Evolutionary conservation across 2,329 filamentous ascomycete species (phyloP), one percentile per base, ranked within the genome.

Genomic region (Clonostachys byssicola): DNA sequence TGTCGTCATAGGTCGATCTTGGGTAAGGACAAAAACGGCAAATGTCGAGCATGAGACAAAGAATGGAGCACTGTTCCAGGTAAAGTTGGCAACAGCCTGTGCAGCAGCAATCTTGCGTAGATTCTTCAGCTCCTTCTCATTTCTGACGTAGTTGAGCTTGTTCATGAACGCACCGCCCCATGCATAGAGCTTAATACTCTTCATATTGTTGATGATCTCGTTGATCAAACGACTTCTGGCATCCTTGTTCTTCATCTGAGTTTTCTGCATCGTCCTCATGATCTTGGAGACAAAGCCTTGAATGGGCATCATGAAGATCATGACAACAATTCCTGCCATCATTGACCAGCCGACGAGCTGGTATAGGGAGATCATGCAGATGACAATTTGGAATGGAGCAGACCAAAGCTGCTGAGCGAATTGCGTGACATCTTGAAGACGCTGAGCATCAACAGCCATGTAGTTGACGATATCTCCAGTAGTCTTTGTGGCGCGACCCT

Each of bases 161-260:
- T 91, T 94, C 85, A 96, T 96, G 63, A 99, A 99, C 13, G 94
- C 92, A 33, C 86, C 87, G 34, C 92, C 92, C 94, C 94, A 99
- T 33, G 94, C 94, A 64, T 96, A 99, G 17, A 99, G 81, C 72
- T 99, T 99, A 74, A 99, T 94, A 63, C 91, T 95, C 75, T 99
- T 99, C 89, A 99, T 99, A 70, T 97, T 97, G 75, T 95, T 96
- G 61, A 99, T 76, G 55, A 99, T 99, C 67, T 99, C 94, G 7
- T 92, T 95, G 76, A 97, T 96, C 49, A 99, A 72, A 44, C 92
- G 83, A 42, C 92, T 96, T 61, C 94, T 83, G 38, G 91, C 81
- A 60, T 99, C 94, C 72, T 99, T 99, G 73, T 97, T 97, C 75
- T 95, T 95, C 94, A 99, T 99, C 72, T 99, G 94, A 54, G 85